A percentile compares a stretch with the other conserved stretches of the same genome.
Conservation (phyloP, 768 basidiomycete genomes). For the Lentinula sp. region DNA sequence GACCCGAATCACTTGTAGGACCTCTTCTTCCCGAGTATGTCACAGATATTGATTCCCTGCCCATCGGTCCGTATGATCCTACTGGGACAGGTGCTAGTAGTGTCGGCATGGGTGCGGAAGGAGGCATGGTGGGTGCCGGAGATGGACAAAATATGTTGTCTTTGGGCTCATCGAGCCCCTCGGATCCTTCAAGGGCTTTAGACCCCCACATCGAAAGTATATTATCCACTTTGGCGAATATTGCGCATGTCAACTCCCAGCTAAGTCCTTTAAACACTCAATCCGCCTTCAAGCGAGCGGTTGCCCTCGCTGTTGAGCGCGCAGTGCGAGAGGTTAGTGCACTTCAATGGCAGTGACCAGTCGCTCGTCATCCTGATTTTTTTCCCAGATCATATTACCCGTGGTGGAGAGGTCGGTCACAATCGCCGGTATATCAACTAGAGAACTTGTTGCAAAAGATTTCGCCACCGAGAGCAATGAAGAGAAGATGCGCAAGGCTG, state of each 20-base stretch:
- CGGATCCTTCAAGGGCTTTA: conserved; percentile 62
- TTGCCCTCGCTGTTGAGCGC: conserved; percentile 86
- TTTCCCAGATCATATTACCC: conserved; percentile 79
- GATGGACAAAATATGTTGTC: conserved; percentile 52
- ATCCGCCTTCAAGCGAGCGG: conserved; percentile 82
- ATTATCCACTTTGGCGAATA: conserved; percentile 60
- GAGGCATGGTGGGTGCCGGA: conserved; percentile 6
- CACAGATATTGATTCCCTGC: conserved; percentile 71
- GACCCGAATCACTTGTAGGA: conserved; percentile 57
- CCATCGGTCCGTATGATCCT: conserved; percentile 67
- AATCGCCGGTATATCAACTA: conserved; percentile 95
- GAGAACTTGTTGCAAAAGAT: conserved; percentile 93
- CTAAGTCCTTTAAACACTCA: conserved; percentile 72
- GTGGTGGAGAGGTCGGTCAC: conserved; percentile 98
- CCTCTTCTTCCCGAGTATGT: conserved; percentile 76
- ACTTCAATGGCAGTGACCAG: not conserved
- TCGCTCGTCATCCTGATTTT: not conserved
- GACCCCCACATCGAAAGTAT: conserved; percentile 81
- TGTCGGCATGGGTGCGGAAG: not conserved
- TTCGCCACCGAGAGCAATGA: conserved; percentile 92
- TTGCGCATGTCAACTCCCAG: conserved; percentile 73
- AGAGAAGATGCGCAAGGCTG: conserved; percentile 84
- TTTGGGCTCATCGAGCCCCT: conserved; percentile 52
- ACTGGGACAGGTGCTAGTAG: conserved; percentile 31
- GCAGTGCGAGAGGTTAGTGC: conserved; percentile 83